phyloP scores from a whole-genome alignment of 2,329 filamentous ascomycete genomes.

The Fusarium fujikuroi region DNA sequence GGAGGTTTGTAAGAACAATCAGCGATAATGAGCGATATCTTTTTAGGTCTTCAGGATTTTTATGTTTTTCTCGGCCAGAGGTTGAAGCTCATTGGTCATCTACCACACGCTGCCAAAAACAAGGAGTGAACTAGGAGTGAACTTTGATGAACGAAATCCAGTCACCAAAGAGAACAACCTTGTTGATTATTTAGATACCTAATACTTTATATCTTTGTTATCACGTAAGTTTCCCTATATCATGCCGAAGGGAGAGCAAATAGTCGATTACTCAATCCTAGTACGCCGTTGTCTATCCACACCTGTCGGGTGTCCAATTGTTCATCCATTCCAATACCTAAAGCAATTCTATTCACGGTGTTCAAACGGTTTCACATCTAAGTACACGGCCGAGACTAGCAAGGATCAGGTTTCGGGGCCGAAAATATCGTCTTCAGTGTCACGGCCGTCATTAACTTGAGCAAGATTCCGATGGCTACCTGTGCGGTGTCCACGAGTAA shows the following conservation, averaged over 20 bases:
- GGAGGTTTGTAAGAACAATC: background rate
- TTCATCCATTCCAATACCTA: background rate
- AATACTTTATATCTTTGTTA: background rate
- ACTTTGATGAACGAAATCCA: background rate
- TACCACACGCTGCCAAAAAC: background rate
- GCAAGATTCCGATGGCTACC: conserved; percentile 52
- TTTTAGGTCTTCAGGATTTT: background rate
- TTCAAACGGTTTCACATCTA: background rate
- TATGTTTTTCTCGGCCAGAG: background rate
- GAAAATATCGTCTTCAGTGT: conserved; percentile 29
- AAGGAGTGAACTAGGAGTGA: background rate
- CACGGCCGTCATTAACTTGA: conserved; percentile 40
- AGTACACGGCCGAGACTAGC: background rate
- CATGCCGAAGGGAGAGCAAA: background rate
- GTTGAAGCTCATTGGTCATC: background rate
- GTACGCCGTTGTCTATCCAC: background rate
- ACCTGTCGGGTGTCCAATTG: background rate
- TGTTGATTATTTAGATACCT: background rate
- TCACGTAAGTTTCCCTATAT: background rate
- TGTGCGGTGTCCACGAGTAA: conserved; percentile 61
- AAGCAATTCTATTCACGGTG: background rate
- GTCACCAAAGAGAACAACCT: background rate
- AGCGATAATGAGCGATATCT: background rate
- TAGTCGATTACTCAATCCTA: background rate
- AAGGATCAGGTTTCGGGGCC: conserved; percentile 28